Conservation (phyloP, 805 yeast species). For the Schwanniomyces polymorphus region DNA sequence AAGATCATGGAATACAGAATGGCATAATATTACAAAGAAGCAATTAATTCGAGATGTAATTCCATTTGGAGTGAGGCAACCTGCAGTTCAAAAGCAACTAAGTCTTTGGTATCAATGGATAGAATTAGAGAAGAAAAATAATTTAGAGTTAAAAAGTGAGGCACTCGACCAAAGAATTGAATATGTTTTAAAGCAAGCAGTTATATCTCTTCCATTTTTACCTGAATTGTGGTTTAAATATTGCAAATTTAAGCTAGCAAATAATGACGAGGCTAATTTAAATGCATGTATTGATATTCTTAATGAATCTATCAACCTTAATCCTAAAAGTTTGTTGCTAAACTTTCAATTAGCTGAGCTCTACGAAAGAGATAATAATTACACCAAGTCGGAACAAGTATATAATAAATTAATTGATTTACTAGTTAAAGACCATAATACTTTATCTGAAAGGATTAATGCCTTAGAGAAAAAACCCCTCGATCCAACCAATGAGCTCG, state of each 20-base stretch:
- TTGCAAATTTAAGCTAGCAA: conserved; percentile 33
- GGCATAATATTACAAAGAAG: conserved; percentile 55
- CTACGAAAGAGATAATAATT: conserved; percentile 58
- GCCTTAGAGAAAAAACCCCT: conserved; percentile 13
- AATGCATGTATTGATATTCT: conserved; percentile 48
- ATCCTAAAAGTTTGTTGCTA: conserved; percentile 69
- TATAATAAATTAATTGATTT: conserved; percentile 52
- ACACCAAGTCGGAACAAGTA: conserved; percentile 48
- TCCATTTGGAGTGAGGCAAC: conserved; percentile 22
- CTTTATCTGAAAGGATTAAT: conserved; percentile 20
- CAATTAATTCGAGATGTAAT: conserved; percentile 44
- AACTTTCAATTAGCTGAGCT: conserved; percentile 68
- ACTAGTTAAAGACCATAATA: conserved; percentile 39
- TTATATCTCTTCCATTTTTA: conserved; percentile 57
- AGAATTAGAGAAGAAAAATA: conserved; percentile 74
- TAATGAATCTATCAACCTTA: conserved; percentile 55
- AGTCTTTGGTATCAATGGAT: conserved; percentile 73
- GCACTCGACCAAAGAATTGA: conserved; percentile 55
- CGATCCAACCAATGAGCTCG: not conserved
- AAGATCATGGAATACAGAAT: conserved; percentile 71
- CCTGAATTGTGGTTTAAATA: conserved; percentile 80
- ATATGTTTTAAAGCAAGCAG: conserved; percentile 72
- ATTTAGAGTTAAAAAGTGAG: conserved; percentile 56
- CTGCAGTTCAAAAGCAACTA: conserved; percentile 41
- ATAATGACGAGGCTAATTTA: conserved; percentile 38